Conservation (phyloP, 2,329 filamentous ascomycete species). For the Aspergillus sp. region DNA sequence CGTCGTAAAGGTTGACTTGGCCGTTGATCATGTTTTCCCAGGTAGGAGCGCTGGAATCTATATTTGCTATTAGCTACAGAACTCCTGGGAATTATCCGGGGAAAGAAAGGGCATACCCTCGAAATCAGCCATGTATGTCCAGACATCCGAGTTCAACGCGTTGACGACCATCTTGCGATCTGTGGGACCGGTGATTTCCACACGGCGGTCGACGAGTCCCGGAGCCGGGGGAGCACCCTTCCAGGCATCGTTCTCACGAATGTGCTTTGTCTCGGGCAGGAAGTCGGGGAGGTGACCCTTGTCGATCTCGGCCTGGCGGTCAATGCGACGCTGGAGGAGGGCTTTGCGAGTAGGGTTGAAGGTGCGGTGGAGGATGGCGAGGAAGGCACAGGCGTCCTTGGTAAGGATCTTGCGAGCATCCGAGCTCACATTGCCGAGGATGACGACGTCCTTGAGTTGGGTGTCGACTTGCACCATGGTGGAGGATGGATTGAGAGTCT, state of each 20-base stretch:
- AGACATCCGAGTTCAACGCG: constrained; percentile 91
- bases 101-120: constrained; percentile 66
- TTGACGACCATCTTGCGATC: constrained; percentile 99
- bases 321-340: constrained; percentile 80
- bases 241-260: constrained; percentile 93
- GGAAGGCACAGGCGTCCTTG: constrained; percentile 85
- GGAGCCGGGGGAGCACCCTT: constrained; percentile 88
- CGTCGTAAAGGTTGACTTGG: constrained; percentile 96
- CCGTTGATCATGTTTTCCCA: constrained; percentile 99
- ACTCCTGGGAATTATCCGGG: no score
- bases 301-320: constrained; percentile 91
- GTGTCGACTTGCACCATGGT: constrained; percentile 69
- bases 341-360: constrained; percentile 89
- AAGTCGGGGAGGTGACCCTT: constrained; percentile 88
- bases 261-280: constrained; percentile 90
- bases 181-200: constrained; percentile 96
- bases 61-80: no score
- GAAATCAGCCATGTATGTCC: constrained; percentile 99
- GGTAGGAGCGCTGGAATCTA: constrained; percentile 83
- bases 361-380: constrained; percentile 89
- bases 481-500: no score
- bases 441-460: constrained; percentile 83
- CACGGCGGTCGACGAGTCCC: constrained; percentile 86
- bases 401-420: constrained; percentile 87
- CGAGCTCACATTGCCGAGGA: constrained; percentile 77